These are phyloP conservation scores for Reutealis trisperma DNA, from an alignment of 345 rosid species.

Conservation along the genomic window DNA sequence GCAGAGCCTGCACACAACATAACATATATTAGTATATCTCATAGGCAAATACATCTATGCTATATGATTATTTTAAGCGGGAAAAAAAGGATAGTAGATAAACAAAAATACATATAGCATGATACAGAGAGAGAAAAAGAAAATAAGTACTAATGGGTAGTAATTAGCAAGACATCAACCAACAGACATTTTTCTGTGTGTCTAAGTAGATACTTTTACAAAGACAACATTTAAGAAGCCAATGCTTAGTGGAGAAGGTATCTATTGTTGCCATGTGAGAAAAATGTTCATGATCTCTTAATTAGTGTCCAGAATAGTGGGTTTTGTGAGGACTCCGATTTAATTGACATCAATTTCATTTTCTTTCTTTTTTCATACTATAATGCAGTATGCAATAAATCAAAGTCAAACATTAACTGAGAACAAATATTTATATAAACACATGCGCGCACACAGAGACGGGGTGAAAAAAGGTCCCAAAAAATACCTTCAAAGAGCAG, in stretches of 20 bases:
- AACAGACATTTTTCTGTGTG: neutral
- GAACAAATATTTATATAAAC: neutral
- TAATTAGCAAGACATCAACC: neutral
- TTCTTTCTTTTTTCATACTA: neutral
- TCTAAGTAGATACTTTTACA: neutral
- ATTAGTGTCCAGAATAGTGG: neutral
- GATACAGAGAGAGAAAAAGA: no score
- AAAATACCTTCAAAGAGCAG: slow-evolving; percentile 69
- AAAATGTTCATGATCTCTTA: neutral
- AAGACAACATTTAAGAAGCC: neutral
- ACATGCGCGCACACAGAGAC: no score
- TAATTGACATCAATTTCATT: neutral
- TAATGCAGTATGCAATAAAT: neutral
- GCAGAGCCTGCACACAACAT: slow-evolving; percentile 24
- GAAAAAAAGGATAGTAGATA: neutral
- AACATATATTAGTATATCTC: neutral
- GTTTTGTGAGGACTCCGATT: neutral
- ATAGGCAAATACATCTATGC: neutral
- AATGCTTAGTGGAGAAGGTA: neutral
- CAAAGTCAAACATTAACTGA: neutral
- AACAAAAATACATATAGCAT: neutral
- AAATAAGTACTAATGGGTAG: no score
- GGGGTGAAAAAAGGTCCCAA: neutral
- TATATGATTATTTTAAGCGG: neutral
- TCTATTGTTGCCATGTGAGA: neutral